Conservation (phyloP, 768 basidiomycete species). For the Ramaria rubella region DNA sequence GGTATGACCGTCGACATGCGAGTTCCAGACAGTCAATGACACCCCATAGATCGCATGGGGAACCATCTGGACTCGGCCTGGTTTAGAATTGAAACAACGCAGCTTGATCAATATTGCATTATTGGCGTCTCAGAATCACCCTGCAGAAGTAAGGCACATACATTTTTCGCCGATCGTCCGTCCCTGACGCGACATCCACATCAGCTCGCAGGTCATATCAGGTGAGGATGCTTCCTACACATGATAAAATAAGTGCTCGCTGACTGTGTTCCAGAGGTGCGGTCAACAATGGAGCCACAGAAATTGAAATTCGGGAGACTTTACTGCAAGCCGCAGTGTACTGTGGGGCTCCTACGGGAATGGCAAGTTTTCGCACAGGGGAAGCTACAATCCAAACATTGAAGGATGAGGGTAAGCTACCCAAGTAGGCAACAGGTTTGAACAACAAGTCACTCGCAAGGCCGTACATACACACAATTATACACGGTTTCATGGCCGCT, state of each 20-base stretch:
- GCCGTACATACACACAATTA: too few relatives aligned
- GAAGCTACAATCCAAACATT: slow-evolving; percentile 5
- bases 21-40: not conserved
- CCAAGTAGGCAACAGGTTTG: slow-evolving; percentile 4
- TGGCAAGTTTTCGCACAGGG: slow-evolving; percentile 8
- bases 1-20: not conserved
- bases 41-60: slow-evolving; percentile 10
- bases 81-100: slow-evolving; percentile 12
- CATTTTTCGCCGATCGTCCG: not conserved
- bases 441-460: too few relatives aligned
- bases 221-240: not conserved
- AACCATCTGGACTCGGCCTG: slow-evolving; percentile 11
- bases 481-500: too few relatives aligned
- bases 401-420: slow-evolving; percentile 8
- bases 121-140: slow-evolving; percentile 7
- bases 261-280: slow-evolving; percentile 1
- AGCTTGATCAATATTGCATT: slow-evolving; percentile 11
- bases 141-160: slow-evolving; percentile 1
- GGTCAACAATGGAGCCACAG: slow-evolving; percentile 8
- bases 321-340: slow-evolving; percentile 9
- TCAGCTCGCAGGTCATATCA: slow-evolving; percentile 10
- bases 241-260: not conserved
- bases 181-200: not conserved
- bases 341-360: slow-evolving; percentile 9
- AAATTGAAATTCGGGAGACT: slow-evolving; percentile 10